A percentile compares a stretch with the other conserved stretches of the same genome.
Evolutionary conservation across 148 eudicot species (phyloP).

Genomic region (Rhododendron griersonianum): DNA sequence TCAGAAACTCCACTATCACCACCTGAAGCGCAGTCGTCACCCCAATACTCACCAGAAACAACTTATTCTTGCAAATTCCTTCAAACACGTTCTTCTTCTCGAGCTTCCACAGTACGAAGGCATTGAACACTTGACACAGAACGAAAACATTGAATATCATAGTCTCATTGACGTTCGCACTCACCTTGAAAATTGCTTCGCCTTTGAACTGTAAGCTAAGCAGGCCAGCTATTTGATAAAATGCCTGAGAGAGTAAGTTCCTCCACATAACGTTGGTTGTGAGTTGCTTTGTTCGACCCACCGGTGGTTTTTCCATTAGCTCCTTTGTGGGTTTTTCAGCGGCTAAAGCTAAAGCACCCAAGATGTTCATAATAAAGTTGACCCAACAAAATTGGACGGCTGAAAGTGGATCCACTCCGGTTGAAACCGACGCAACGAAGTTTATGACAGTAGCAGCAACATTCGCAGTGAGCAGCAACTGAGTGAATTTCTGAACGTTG

Average conservation of each 20-base stretch:
- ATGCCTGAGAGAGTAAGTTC: slow-evolving; percentile 15
- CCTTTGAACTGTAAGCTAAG: slow-evolving; percentile 17
- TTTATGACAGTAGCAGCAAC: slow-evolving; percentile 10
- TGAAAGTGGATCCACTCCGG: slow-evolving; percentile 13
- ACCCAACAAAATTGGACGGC: slow-evolving; percentile 18
- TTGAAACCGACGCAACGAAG: slow-evolving; percentile 9
- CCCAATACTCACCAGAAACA: slow-evolving; percentile 16
- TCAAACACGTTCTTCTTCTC: slow-evolving; percentile 25
- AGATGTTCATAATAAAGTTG: slow-evolving; percentile 17
- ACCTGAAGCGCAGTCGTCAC: slow-evolving; percentile 14
- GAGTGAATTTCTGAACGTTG: slow-evolving; percentile 16
- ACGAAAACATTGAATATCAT: slow-evolving; percentile 19
- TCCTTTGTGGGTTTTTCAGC: slow-evolving; percentile 15
- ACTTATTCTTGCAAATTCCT: slow-evolving; percentile 5
- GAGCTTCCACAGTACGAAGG: slow-evolving; percentile 14
- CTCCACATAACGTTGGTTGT: slow-evolving; percentile 24
- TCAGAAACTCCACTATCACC: slow-evolving; percentile 25
- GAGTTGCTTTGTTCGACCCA: slow-evolving; percentile 4
- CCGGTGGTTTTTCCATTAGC: slow-evolving; percentile 17
- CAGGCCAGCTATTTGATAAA: slow-evolving; percentile 11
- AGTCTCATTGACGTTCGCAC: slow-evolving; percentile 2
- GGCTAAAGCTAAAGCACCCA: slow-evolving; percentile 21
- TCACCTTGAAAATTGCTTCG: slow-evolving; percentile 3
- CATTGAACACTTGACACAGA: slow-evolving; percentile 16
- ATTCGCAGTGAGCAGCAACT: slow-evolving; percentile 15